Conservation (phyloP, 352 stramenopile species). For the Thalassiosira pacifica region DNA sequence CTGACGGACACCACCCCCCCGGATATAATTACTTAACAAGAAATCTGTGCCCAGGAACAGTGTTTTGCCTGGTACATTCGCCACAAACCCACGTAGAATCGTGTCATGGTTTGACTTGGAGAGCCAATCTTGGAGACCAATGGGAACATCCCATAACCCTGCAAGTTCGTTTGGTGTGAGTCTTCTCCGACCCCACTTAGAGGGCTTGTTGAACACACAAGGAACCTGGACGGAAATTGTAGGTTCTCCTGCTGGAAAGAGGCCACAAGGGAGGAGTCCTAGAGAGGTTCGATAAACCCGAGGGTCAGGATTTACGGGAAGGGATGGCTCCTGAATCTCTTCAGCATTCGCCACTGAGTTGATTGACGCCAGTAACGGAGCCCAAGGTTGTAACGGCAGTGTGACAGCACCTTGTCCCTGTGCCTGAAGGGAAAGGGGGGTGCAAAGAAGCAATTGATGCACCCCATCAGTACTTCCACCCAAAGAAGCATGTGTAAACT, state of each 20-base stretch:
- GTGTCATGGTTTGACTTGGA: neutral
- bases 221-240: neutral
- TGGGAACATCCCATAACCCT: neutral
- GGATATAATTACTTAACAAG: neutral
- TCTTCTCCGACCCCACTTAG: neutral
- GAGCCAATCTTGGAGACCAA: neutral
- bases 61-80: neutral
- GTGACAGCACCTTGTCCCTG: neutral
- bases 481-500: neutral
- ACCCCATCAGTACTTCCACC: neutral
- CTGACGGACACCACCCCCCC: too few species aligned
- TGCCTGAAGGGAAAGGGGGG: neutral
- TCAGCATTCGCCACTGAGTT: neutral
- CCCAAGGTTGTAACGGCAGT: slow-evolving; percentile 10
- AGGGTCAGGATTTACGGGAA: too few species aligned
- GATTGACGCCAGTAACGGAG: neutral
- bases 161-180: neutral
- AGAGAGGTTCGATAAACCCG: neutral
- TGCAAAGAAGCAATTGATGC: neutral
- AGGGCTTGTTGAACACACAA: slow-evolving; percentile 5
- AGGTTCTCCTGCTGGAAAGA: neutral
- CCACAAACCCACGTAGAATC: neutral
- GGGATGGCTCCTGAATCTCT: neutral
- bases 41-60: slow-evolving; percentile 12
- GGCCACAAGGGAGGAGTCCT: neutral